A percentile compares a stretch with the other conserved stretches of the same genome.
These are phyloP conservation scores for Remersonia thermophila DNA, from an alignment of 2,329 filamentous ascomycete genomes.

Conservation along the genomic window DNA sequence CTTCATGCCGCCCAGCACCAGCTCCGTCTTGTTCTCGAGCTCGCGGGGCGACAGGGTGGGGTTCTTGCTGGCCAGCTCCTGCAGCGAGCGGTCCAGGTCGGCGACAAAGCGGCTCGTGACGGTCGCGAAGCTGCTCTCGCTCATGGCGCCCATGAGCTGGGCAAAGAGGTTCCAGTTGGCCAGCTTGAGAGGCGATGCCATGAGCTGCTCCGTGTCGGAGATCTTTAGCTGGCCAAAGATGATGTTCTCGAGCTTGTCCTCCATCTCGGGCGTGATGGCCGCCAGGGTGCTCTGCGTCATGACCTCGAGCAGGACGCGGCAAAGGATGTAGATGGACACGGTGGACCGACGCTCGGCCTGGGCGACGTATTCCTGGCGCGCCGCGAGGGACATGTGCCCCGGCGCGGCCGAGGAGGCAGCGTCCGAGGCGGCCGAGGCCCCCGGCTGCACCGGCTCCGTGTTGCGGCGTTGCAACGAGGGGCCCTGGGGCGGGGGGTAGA, in stretches of 20 bases:
- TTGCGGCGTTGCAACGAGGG: constrained; percentile 54
- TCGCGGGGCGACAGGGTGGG: constrained; percentile 46
- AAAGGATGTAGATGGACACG: constrained; percentile 91
- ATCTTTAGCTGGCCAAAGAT: constrained; percentile 93
- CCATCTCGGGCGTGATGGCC: constrained; percentile 80
- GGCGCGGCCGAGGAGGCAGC: constrained; percentile 2
- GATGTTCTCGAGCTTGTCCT: constrained; percentile 84
- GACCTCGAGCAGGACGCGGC: constrained; percentile 84
- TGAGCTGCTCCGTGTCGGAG: constrained; percentile 69
- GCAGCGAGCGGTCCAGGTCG: constrained; percentile 68
- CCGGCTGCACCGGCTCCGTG: constrained; percentile 53
- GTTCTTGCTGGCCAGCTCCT: constrained; percentile 61
- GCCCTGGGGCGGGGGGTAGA: constrained; percentile 25
- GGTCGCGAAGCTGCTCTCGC: constrained; percentile 75
- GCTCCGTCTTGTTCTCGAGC: constrained; percentile 68
- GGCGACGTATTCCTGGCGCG: constrained; percentile 58
- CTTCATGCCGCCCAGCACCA: constrained; percentile 84
- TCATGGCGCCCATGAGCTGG: constrained; percentile 91
- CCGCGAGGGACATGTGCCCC: constrained; percentile 29
- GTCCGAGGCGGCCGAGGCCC: constrained; percentile 19
- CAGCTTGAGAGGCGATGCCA: constrained; percentile 68
- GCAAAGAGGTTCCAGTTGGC: constrained; percentile 95
- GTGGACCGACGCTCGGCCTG: constrained; percentile 82
- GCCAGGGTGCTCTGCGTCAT: constrained; percentile 78
- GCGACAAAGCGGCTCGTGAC: constrained; percentile 72